Evolutionary conservation across 1,284 basidiomycete species (phyloP).

Genomic region (Naganishia sp.): DNA sequence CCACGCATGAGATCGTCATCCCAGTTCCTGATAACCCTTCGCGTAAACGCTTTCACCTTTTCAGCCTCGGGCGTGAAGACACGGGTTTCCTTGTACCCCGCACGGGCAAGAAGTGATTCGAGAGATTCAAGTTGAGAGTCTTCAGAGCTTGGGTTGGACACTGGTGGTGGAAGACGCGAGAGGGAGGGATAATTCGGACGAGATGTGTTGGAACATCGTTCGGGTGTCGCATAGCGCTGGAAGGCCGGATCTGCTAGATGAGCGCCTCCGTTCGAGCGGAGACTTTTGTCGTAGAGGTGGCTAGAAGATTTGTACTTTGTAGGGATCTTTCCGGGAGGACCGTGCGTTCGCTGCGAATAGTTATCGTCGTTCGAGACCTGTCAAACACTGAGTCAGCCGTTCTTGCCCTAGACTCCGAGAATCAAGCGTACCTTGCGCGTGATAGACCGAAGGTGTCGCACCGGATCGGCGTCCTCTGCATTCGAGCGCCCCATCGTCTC

Average conservation of each 20-base stretch:
- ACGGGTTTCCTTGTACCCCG: constrained; percentile 84
- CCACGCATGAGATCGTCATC: background rate
- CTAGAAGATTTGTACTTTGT: constrained; percentile 19
- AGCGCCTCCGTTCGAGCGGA: background rate
- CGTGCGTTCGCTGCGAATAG: background rate
- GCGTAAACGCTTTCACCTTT: constrained; percentile 26
- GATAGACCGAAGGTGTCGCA: constrained; percentile 14
- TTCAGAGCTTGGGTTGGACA: background rate
- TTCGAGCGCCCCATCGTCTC: background rate
- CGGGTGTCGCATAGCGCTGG: constrained; percentile 1
- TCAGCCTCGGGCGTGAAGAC: constrained; percentile 80
- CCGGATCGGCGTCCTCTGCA: background rate
- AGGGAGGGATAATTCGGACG: background rate
- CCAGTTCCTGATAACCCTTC: constrained; percentile 19
- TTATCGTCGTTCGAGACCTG: constrained; percentile 23
- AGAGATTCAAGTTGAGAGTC: constrained; percentile 50
- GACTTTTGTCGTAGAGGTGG: constrained; percentile 6
- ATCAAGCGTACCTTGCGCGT: constrained; percentile 26
- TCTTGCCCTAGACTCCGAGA: too few relatives aligned
- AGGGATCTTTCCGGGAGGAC: constrained; percentile 1
- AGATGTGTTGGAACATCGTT: constrained; percentile 9
- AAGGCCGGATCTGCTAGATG: background rate
- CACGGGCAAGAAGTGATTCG: constrained; percentile 77
- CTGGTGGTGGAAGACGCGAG: background rate
- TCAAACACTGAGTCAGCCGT: background rate